Base-by-base conservation (phyloP, 108 stramenopile genomes). In the Aurantiochytrium sp. region DNA sequence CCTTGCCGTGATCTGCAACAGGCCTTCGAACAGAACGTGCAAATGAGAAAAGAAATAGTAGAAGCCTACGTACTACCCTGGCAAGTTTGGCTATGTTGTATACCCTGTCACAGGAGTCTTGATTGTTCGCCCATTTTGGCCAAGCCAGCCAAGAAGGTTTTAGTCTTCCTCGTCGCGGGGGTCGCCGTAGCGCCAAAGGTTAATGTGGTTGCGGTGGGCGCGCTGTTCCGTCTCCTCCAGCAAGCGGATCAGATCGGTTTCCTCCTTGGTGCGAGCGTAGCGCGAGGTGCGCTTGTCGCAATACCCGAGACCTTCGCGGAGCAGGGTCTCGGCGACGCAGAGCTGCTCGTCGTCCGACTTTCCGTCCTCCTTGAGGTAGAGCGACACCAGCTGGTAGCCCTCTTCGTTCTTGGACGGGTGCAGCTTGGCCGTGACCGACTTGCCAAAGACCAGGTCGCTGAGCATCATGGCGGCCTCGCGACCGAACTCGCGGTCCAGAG, bases 381-480 rank as follows among this genome's bases (percentile, higher is more conserved):
- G 53, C 12, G 85, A 52, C 21, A 86, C 52, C 34, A 30, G 52
- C 50, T 34, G 52, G 21, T 32, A 19, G 85, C 85, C 85, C 52
- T 86, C 85, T 15, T 54, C 52, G 36, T 30, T 36, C 85, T 54
- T 52, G 85, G 27, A 4, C 37, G 69, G 32, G 53, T 86, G 85
- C 6, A 54, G 27, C 31, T 34, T 36, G 52, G 92, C 92, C 22
- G 90, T 92, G 21, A 97, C 42, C 85, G 95, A 93, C 86, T 95
- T 94, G 52, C 96, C 96, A 95, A 96, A 97, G 68, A 93, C 95
- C 30, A 94, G 65, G 22, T 90, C 73, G 87, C 95, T 95, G 55
- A 97, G 92, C 89, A 91, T 90, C 12, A 92, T 91, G 27, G 97
- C 97, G 50, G 95, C 95, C 55, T 96, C 96, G 54, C 94, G 37